These are phyloP conservation scores for Colletotrichum musae DNA, from an alignment of 2,329 filamentous ascomycete genomes.

Conservation along the genomic window DNA sequence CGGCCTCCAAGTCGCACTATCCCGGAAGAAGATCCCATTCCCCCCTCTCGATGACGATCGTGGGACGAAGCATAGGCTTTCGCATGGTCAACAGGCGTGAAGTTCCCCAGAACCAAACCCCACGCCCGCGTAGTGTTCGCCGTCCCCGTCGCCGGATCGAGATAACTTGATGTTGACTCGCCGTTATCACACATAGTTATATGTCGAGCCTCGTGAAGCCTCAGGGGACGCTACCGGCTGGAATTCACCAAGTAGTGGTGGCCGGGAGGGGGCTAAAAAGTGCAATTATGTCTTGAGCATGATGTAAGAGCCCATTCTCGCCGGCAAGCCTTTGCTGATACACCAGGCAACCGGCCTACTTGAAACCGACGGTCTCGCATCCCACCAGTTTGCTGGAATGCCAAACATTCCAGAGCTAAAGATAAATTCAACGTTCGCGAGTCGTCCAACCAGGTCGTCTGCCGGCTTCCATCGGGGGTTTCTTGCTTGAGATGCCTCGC, in stretches of 20 bases:
- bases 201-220: conserved; percentile 4
- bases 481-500: neutral
- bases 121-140: no score
- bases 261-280: conserved; percentile 1
- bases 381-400: conserved; percentile 23
- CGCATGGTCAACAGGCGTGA: no score
- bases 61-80: no score
- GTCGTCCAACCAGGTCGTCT: neutral
- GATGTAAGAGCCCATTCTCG: conserved; percentile 5
- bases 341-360: conserved; percentile 21
- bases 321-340: conserved; percentile 11
- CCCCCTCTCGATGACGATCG: no score
- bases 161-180: neutral
- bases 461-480: neutral
- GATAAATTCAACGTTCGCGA: neutral
- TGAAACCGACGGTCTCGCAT: conserved; percentile 25
- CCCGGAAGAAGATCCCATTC: no score
- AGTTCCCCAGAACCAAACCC: no score
- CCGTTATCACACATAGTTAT: neutral
- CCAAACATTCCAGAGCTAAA: neutral
- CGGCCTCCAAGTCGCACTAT: no score
- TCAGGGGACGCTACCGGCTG: neutral
- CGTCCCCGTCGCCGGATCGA: no score
- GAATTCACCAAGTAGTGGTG: neutral
- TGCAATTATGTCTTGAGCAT: conserved; percentile 14